These are phyloP conservation scores for Vickermania ingenoplastis DNA, from an alignment of 208 protist genomes.

Conservation along the genomic window DNA sequence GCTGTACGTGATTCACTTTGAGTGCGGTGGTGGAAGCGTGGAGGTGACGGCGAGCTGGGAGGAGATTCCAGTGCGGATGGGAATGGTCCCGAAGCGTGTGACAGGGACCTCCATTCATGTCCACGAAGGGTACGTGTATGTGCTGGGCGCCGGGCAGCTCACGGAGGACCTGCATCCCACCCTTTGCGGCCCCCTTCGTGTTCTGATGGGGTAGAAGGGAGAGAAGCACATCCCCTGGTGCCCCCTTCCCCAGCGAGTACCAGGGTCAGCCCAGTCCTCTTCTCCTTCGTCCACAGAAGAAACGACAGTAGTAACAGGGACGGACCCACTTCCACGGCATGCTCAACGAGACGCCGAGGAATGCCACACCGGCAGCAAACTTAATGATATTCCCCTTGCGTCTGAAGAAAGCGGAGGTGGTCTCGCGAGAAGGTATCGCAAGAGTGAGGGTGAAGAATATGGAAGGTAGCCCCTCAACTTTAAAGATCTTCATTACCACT, in stretches of 20 bases:
- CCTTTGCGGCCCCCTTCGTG: slow-evolving; percentile 12
- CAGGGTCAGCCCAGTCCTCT: too few species aligned
- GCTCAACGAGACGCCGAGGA: too few species aligned
- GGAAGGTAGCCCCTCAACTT: too few species aligned
- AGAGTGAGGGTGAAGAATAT: too few species aligned
- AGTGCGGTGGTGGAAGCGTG: neutral
- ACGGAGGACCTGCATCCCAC: neutral
- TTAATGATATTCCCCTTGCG: too few species aligned
- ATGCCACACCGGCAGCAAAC: too few species aligned
- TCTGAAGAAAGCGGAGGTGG: too few species aligned
- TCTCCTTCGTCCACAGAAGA: too few species aligned
- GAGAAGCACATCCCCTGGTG: neutral
- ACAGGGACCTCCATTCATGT: slow-evolving; percentile 33
- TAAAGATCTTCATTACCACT: too few species aligned
- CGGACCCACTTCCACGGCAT: too few species aligned
- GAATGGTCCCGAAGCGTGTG: slow-evolving; percentile 22
- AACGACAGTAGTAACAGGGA: too few species aligned
- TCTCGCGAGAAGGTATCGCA: too few species aligned
- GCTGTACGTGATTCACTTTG: slow-evolving; percentile 27
- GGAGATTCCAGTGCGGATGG: slow-evolving; percentile 27
- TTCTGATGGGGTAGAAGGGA: slow-evolving; percentile 18
- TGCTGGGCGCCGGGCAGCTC: slow-evolving; percentile 10
- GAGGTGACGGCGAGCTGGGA: slow-evolving; percentile 17
- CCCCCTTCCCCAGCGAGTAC: neutral
- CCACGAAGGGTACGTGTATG: slow-evolving; percentile 37